Evolutionary conservation across 441 rosid genomes (phyloP), one percentile per base, ranked within the genome.

Genomic region (Populus hybrid): DNA sequence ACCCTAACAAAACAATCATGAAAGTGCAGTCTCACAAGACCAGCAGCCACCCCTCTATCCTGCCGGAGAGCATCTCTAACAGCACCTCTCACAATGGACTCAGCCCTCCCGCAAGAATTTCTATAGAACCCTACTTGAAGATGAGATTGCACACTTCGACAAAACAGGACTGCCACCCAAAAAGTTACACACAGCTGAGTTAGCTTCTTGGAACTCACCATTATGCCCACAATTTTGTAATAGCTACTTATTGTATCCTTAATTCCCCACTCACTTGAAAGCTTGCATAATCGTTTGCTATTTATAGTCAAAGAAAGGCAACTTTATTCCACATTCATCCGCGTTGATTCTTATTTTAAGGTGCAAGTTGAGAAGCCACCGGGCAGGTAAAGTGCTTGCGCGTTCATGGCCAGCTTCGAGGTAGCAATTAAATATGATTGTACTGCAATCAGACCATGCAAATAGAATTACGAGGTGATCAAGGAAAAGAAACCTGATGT

Each of bases 1-100:
- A 89, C 92, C 81, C 90, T 81, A 61, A 85, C 87, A 74, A 90
- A 88, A 73, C 91, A 88, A 71, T 90, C 93, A 34, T 86, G 93
- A 74, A 90, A 88, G 78, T 88, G 90, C 89, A 90, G 75, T 79
- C 90, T 80, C 35, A 88, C 61, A 6, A 90, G 88, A 16, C 86
- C 91, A 11, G 90, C 86, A 67, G 87, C 88, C 1, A 85, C 73
- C 28, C 90, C 91, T 38, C 2, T 79, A 61, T 88, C 84, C 57
- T 21, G 78, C 0, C 3, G 0, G 38, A 86, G 32, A 32, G 72
- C 88, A 69, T 81, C 78, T 32, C 54, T 64, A 72, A 88, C 89
- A 30, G 82, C 86, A 23, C 76, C 77, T 79, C 83, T 84, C 5
- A 89, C 85, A 5, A 87, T 78, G 38, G 73, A 73, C 78, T 89